Evolutionary conservation across 176 grass and related monocot species (phyloP).

Genomic region (Lolium perenne): DNA sequence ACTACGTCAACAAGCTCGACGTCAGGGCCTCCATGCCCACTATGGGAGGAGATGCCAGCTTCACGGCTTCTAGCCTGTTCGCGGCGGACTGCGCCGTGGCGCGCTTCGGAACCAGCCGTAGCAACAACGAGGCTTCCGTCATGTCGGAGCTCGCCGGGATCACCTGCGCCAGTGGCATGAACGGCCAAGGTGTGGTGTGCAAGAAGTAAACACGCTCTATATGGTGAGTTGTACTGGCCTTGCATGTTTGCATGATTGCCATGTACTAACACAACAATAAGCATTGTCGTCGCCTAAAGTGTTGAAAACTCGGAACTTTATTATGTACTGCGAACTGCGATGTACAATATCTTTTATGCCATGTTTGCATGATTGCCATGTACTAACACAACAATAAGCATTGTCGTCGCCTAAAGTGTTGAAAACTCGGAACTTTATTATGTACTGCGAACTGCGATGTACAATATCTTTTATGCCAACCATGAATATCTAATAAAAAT

Average conservation of each 20-base stretch:
- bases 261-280: not conserved
- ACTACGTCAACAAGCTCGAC: not conserved
- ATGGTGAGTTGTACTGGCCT: not conserved
- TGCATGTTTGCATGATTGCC: not conserved
- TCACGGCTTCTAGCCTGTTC: not conserved
- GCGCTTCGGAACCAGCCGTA: not conserved
- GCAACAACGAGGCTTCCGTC: not conserved
- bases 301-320: too few species aligned
- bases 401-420: too few species aligned
- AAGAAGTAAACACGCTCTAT: not conserved
- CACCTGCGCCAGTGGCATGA: not conserved
- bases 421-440: too few species aligned
- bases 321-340: too few species aligned
- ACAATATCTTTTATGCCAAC: too few species aligned
- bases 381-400: not conserved
- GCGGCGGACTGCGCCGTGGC: not conserved
- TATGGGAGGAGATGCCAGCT: not conserved
- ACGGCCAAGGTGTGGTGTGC: not conserved
- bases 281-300: too few species aligned
- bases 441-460: too few species aligned
- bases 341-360: too few species aligned
- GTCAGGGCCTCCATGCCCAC: not conserved
- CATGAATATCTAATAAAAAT: too few species aligned
- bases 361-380: not conserved
- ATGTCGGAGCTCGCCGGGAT: not conserved